These are phyloP conservation scores for Linum trigynum DNA, from an alignment of 345 rosid species.

Conservation along the genomic window DNA sequence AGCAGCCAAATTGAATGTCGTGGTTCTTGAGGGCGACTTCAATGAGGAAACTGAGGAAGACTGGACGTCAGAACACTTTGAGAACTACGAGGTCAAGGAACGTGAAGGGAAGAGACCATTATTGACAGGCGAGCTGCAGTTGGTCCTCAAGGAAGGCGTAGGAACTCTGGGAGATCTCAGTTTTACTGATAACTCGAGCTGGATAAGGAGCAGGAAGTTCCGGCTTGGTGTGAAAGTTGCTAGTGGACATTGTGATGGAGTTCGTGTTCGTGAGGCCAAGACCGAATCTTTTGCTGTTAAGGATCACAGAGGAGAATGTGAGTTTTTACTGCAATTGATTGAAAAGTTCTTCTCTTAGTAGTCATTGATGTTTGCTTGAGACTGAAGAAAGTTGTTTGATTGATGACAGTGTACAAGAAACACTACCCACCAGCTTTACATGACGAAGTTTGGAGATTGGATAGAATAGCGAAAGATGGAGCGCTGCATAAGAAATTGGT, in stretches of 20 bases:
- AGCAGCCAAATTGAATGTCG: slow-evolving; percentile 52
- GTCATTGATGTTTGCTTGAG: background rate
- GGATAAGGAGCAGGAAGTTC: slow-evolving; percentile 96
- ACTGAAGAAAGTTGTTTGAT: background rate
- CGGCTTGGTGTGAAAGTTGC: slow-evolving; percentile 71
- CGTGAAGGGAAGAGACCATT: slow-evolving; percentile 86
- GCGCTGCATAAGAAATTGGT: slow-evolving; percentile 79
- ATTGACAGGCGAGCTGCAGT: slow-evolving; percentile 71
- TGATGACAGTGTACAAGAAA: slow-evolving; percentile 75
- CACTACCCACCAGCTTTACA: slow-evolving; percentile 88
- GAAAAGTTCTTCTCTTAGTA: background rate
- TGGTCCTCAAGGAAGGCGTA: slow-evolving; percentile 68
- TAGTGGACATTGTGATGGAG: slow-evolving; percentile 43
- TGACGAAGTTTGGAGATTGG: slow-evolving; percentile 96
- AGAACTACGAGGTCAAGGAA: slow-evolving; percentile 66
- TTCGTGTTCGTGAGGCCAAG: slow-evolving; percentile 70
- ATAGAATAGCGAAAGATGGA: slow-evolving; percentile 93
- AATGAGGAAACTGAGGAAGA: slow-evolving; percentile 53
- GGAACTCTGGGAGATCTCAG: slow-evolving; percentile 81
- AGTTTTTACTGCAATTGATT: slow-evolving; percentile 17
- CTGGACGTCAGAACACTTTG: slow-evolving; percentile 70
- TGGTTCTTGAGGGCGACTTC: slow-evolving; percentile 85
- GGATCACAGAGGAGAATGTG: slow-evolving; percentile 95
- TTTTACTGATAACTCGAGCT: slow-evolving; percentile 90
- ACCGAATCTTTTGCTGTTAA: slow-evolving; percentile 88